These are phyloP conservation scores for Leptodontidium sp. DNA, from an alignment of 2,329 filamentous ascomycete species.

Conservation along the genomic window DNA sequence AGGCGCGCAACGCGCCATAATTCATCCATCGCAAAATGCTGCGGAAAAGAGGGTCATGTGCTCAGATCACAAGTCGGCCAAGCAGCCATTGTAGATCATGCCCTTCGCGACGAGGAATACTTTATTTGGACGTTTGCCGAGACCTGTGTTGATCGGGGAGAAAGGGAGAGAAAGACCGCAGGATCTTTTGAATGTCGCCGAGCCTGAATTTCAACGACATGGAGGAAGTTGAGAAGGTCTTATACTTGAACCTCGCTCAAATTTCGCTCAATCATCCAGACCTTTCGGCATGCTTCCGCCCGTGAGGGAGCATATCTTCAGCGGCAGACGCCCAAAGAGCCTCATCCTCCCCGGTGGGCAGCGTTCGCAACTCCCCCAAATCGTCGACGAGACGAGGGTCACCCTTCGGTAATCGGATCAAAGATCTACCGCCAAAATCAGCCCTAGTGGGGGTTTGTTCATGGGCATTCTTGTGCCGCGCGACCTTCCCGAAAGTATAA, in stretches of 20 bases:
- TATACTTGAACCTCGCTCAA: background rate
- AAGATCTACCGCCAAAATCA: background rate
- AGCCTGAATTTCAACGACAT: background rate
- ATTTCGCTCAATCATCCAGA: slow-evolving; percentile 6
- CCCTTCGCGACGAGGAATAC: background rate
- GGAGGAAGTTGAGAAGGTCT: background rate
- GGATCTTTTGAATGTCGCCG: background rate
- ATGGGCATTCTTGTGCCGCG: background rate
- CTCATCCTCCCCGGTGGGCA: background rate
- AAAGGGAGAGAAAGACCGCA: too few relatives aligned
- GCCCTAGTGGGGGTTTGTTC: background rate
- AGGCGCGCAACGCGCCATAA: slow-evolving; percentile 11
- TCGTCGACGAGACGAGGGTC: background rate
- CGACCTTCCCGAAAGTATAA: slow-evolving; percentile 3
- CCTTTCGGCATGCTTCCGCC: background rate
- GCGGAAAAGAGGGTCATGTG: slow-evolving; percentile 3
- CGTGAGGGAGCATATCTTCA: background rate
- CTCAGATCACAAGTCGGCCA: slow-evolving; percentile 2
- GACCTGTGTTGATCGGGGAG: too few relatives aligned
- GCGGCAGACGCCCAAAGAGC: background rate
- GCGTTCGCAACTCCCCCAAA: background rate
- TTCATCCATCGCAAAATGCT: background rate
- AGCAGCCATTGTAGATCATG: background rate
- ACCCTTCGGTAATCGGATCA: background rate
- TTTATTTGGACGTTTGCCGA: slow-evolving; percentile 9